Base-by-base conservation (phyloP, 306 rosid genomes). In the Ochetophila trinervis region DNA sequence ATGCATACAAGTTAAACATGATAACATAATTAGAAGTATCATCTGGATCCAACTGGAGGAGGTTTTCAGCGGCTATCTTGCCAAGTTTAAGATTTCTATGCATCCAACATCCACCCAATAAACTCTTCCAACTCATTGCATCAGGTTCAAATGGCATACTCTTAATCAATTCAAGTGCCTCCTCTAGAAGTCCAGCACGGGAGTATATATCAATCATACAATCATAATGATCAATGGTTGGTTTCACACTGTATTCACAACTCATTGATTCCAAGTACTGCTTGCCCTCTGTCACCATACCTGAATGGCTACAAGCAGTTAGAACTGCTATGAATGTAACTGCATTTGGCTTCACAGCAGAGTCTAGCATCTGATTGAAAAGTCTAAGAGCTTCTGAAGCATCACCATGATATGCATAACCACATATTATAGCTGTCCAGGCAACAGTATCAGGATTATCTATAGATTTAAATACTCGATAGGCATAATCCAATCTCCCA, bases 51-150 rank as follows among this genome's bases (percentile, higher is more conserved):
- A 78, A 63, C 9, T 45, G 68, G 59, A 80, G 47, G 44, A 83
- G 78, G 42, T 63, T 84, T 57, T 74, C 84, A 22, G 84, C 84
- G 19, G 84, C 89, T 51, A 76, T 63, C 66, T 69, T 74, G 20
- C 74, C 89, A 34, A 84, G 70, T 69, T 81, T 74, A 58, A 81
- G 80, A 65, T 86, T 81, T 56, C 60, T 56, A 74, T 68, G 82
- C 44, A 73, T 86, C 87, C 88, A 83, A 67, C 88, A 79, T 36
- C 88, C 88, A 74, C 88, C 88, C 62, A 86, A 66, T 56, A 83
- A 74, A 56, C 85, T 74, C 59, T 86, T 83, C 87, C 91, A 86
- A 68, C 87, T 83, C 83, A 81, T 70, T 17, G 77, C 76, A 69
- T 83, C 86, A 2, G 88, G 85, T 42, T 80, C 67, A 68, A 67